phyloP scores from a whole-genome alignment of 192 early-diverging fungal genomes.

The Coemansia sp. region DNA sequence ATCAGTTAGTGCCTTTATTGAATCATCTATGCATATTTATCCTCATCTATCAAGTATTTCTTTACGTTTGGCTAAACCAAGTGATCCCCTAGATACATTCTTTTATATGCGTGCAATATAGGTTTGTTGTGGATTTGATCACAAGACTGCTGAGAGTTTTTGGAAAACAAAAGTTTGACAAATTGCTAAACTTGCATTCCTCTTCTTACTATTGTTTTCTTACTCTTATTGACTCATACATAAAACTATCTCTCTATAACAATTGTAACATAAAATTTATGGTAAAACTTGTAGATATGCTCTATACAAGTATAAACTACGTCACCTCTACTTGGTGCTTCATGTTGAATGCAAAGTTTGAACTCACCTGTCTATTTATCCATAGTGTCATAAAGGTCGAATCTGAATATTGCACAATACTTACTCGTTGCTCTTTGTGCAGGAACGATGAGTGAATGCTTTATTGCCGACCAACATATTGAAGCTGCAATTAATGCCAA shows the following conservation, averaged over 20 bases:
- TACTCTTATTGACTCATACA: too few species aligned
- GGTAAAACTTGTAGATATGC: background rate
- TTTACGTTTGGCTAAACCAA: background rate
- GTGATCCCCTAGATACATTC: background rate
- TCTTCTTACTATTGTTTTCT: too few species aligned
- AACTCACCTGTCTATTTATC: too few species aligned
- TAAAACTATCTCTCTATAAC: too few species aligned
- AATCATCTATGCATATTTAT: background rate
- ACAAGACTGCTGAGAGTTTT: too few species aligned
- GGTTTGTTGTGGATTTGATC: background rate
- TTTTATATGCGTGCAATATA: background rate
- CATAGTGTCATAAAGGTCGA: background rate
- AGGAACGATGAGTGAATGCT: slow-evolving; percentile 87
- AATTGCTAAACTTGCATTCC: too few species aligned
- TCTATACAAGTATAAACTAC: background rate
- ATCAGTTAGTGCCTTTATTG: background rate
- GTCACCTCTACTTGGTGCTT: too few species aligned
- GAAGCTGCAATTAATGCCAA: slow-evolving; percentile 65
- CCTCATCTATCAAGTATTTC: background rate
- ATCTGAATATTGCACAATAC: background rate
- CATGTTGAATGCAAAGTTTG: too few species aligned
- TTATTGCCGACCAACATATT: slow-evolving; percentile 82
- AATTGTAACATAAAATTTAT: too few species aligned
- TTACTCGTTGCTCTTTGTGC: background rate
- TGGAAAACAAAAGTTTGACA: too few species aligned